Percentiles rank a stretch among this genome's conserved stretches.
phyloP scores from a whole-genome alignment of 2,329 filamentous ascomycete species.

The Polychaeton citri region DNA sequence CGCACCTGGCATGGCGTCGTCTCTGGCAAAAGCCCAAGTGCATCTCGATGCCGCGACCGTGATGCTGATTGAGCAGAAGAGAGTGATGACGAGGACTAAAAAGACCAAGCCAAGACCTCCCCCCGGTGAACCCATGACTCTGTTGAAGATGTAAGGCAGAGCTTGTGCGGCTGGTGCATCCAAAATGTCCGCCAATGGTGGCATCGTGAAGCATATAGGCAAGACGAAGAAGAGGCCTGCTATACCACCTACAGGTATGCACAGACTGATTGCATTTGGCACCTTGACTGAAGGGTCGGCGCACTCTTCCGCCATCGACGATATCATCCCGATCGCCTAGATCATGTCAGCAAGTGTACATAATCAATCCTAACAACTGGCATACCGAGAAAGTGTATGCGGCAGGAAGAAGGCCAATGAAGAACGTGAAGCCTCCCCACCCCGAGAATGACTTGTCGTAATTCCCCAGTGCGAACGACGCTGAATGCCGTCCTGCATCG shows the following conservation, averaged over 20 bases:
- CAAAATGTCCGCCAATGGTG: conserved; percentile 33
- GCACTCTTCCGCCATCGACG: conserved; percentile 49
- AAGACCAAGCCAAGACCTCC: conserved; percentile 36
- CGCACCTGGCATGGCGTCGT: conserved; percentile 30
- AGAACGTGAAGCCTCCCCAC: conserved; percentile 48
- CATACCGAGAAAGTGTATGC: conserved; percentile 31
- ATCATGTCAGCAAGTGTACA: neutral
- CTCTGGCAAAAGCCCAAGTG: conserved; percentile 34
- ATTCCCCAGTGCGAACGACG: conserved; percentile 38
- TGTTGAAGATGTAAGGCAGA: conserved; percentile 37
- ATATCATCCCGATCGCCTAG: conserved; percentile 21
- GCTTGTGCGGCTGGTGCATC: conserved; percentile 34
- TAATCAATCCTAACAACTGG: conserved; percentile 32
- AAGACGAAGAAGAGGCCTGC: conserved; percentile 44
- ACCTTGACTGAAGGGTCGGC: conserved; percentile 39
- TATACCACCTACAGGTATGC: conserved; percentile 40
- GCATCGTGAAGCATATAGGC: conserved; percentile 40
- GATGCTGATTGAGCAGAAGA: conserved; percentile 43
- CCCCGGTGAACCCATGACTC: conserved; percentile 36
- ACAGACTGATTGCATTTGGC: conserved; percentile 39
- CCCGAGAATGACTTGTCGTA: conserved; percentile 44
- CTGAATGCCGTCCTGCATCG: conserved; percentile 39
- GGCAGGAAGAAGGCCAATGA: conserved; percentile 46
- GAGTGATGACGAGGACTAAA: conserved; percentile 35
- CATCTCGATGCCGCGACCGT: conserved; percentile 36